Conservation (phyloP, 2,329 filamentous ascomycete species). For the Penicillium palitans region DNA sequence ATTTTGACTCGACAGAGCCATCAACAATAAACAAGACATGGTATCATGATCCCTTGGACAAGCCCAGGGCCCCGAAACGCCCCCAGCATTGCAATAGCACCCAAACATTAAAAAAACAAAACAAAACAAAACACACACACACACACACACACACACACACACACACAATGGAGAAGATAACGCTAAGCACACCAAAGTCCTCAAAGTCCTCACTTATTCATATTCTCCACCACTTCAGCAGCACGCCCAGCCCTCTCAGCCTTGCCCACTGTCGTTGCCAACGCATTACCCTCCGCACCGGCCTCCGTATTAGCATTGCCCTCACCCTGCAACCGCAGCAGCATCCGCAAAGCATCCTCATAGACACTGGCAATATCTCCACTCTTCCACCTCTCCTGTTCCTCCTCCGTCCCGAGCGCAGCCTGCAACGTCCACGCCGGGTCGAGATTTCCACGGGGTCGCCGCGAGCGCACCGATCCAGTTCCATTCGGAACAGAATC, state of each 20-base stretch:
- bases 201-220: conserved; percentile 40
- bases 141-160: neutral
- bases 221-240: conserved; percentile 50
- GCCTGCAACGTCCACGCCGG: conserved; percentile 35
- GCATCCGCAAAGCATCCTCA: conserved; percentile 40
- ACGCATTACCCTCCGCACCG: conserved; percentile 33
- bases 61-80: conserved; percentile 18
- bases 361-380: conserved; percentile 47
- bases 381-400: conserved; percentile 41
- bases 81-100: conserved; percentile 9
- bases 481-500: conserved; percentile 23
- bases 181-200: conserved; percentile 8
- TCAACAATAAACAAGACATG: conserved; percentile 17
- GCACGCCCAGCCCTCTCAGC: conserved; percentile 47
- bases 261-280: conserved; percentile 50
- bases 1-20: neutral
- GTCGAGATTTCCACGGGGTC: neutral
- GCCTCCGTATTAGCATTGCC: conserved; percentile 21
- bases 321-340: conserved; percentile 43
- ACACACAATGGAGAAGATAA: conserved; percentile 9
- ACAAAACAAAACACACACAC: no score
- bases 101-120: neutral
- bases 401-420: conserved; percentile 35
- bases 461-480: neutral
- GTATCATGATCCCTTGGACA: conserved; percentile 26